Percentiles rank a stretch among this genome's conserved stretches.
Evolutionary conservation across 495 filamentous ascomycete species (phyloP).

Genomic region (Aspergillus conjunctus): DNA sequence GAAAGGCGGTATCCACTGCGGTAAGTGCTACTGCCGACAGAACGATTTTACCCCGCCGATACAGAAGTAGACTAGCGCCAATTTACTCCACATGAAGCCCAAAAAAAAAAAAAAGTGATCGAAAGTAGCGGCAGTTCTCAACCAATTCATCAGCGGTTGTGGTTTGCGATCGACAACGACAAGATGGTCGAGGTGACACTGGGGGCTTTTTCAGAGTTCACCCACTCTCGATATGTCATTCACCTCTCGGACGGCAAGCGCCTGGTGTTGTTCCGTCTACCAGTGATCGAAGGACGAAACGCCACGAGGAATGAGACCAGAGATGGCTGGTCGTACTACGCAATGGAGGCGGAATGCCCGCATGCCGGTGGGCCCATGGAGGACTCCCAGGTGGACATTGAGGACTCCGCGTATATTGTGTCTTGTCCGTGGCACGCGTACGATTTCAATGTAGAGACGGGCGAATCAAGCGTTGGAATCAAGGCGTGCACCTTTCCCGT

Average conservation of each 20-base stretch:
- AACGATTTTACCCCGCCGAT: not conserved
- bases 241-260: conserved; percentile 53
- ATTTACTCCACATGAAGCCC: not conserved
- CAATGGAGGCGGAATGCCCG: conserved; percentile 57
- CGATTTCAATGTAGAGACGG: conserved; percentile 59
- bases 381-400: conserved; percentile 54
- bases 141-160: not conserved
- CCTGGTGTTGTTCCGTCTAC: conserved; percentile 53
- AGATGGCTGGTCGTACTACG: conserved; percentile 54
- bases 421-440: conserved; percentile 60
- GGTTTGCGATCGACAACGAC: not conserved
- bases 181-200: conserved; percentile 12
- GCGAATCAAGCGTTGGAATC: conserved; percentile 56
- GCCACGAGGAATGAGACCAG: conserved; percentile 32
- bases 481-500: conserved; percentile 56
- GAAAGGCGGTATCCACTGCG: not conserved
- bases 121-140: not conserved
- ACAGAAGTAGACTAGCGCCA: too few relatives aligned
- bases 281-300: conserved; percentile 39
- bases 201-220: conserved; percentile 27
- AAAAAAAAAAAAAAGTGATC: not conserved
- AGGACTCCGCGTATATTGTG: conserved; percentile 56
- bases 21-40: not conserved
- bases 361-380: conserved; percentile 56
- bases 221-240: conserved; percentile 51